Conservation (phyloP, 1,284 basidiomycete genomes). For the Leccinum variabile region DNA sequence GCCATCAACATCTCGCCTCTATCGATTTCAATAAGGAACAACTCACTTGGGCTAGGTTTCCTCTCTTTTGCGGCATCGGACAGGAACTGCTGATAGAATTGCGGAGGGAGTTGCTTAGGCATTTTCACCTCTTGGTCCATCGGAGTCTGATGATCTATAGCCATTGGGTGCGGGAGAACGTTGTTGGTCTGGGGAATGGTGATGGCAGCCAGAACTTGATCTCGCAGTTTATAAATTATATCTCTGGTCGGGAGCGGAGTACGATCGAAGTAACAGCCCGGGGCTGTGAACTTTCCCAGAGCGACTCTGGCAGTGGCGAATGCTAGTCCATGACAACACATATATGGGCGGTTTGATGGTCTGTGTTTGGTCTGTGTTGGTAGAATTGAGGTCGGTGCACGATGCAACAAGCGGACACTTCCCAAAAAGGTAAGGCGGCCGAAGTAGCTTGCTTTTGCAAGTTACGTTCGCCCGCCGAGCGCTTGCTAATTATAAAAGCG, state of each 20-base stretch:
- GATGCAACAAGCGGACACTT: not conserved
- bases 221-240: constrained; percentile 8
- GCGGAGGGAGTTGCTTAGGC: constrained; percentile 41
- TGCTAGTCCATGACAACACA: not conserved
- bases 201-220: not conserved
- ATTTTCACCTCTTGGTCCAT: not conserved
- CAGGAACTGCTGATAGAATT: constrained; percentile 56
- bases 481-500: not conserved
- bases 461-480: not conserved
- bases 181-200: not conserved
- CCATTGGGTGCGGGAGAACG: constrained; percentile 13
- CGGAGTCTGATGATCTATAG: constrained; percentile 1
- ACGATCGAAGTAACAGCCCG: not conserved
- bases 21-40: not conserved
- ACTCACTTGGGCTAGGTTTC: constrained; percentile 62
- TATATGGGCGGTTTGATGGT: not conserved
- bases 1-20: constrained; percentile 8
- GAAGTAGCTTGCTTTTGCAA: not conserved
- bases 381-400: not conserved
- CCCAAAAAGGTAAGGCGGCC: not conserved
- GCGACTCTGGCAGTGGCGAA: not conserved
- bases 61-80: constrained; percentile 57
- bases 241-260: not conserved
- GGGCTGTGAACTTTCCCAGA: constrained; percentile 5
- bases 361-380: not conserved